A percentile compares a stretch with the other conserved stretches of the same genome.
Conservation (phyloP, 768 basidiomycete genomes). For the Phaeolepiota aurea region DNA sequence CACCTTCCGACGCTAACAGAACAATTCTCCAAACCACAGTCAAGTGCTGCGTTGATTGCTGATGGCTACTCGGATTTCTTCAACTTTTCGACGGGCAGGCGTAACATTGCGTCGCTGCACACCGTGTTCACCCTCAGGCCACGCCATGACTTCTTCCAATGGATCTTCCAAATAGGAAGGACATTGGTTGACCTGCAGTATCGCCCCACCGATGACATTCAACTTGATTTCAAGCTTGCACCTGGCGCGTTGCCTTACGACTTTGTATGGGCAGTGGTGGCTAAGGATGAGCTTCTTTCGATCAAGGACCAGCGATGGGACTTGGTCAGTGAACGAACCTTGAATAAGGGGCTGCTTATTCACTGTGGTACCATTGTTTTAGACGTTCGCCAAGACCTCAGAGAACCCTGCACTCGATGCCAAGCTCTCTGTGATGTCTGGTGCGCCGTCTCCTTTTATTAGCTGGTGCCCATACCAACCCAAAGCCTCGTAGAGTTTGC, state of each 20-base stretch:
- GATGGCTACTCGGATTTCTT: slow-evolving; percentile 80
- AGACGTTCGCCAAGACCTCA: slow-evolving; percentile 79
- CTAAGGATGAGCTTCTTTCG: slow-evolving; percentile 66
- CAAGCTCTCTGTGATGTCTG: slow-evolving; percentile 68
- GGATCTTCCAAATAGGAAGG: slow-evolving; percentile 49
- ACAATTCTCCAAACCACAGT: slow-evolving; percentile 69
- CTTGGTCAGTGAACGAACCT: slow-evolving; percentile 48
- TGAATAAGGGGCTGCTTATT: neutral
- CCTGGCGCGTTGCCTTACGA: slow-evolving; percentile 40
- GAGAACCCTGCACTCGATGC: slow-evolving; percentile 58
- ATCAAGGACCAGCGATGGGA: slow-evolving; percentile 80
- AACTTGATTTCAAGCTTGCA: slow-evolving; percentile 73
- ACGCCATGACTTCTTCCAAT: slow-evolving; percentile 75
- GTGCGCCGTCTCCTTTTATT: slow-evolving; percentile 20
- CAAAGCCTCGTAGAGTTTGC: slow-evolving; percentile 62
- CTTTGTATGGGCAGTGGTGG: slow-evolving; percentile 80
- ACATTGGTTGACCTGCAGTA: slow-evolving; percentile 74
- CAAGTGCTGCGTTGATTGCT: slow-evolving; percentile 39
- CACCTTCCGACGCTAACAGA: slow-evolving; percentile 49
- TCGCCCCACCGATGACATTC: slow-evolving; percentile 56
- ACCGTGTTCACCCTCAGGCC: slow-evolving; percentile 71
- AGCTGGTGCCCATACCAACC: slow-evolving; percentile 5
- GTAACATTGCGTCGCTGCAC: slow-evolving; percentile 70
- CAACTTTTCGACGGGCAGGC: slow-evolving; percentile 82
- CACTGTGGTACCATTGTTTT: slow-evolving; percentile 5